Evolutionary conservation across 306 rosid genomes (phyloP).

Genomic region (Vigna hirtella): DNA sequence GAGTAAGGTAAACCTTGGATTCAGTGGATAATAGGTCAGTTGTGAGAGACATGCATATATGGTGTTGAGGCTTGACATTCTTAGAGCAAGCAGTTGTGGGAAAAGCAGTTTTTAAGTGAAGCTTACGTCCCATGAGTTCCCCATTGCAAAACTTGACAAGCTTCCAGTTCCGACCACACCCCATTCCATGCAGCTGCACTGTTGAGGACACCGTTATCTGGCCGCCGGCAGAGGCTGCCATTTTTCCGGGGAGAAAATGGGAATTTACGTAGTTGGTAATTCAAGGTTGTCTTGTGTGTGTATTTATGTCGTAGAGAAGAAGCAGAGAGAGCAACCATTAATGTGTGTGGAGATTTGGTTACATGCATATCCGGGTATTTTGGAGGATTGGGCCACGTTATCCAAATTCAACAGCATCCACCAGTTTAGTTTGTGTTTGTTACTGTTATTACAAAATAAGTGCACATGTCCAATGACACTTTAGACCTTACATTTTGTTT

Average conservation of each 20-base stretch:
- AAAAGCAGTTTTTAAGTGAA: constrained; percentile 8
- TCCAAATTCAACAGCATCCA: constrained; percentile 52
- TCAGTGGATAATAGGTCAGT: constrained; percentile 38
- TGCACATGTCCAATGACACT: constrained; percentile 27
- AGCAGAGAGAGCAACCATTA: not conserved
- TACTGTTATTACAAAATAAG: not conserved
- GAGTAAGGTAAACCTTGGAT: constrained; percentile 50
- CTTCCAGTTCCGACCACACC: constrained; percentile 28
- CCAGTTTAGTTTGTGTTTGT: constrained; percentile 35
- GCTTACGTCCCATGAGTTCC: constrained; percentile 48
- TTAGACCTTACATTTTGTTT: constrained; percentile 19
- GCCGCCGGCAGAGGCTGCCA: constrained; percentile 48
- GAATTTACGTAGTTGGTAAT: constrained; percentile 18
- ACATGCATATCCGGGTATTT: constrained; percentile 32
- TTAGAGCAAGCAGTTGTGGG: constrained; percentile 16
- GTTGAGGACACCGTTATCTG: constrained; percentile 49
- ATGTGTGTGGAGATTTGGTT: constrained; percentile 19
- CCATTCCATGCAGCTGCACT: constrained; percentile 32
- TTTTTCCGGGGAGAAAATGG: constrained; percentile 40
- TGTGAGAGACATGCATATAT: constrained; percentile 49
- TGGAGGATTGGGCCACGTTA: constrained; percentile 50
- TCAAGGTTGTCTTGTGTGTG: constrained; percentile 28
- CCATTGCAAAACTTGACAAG: constrained; percentile 47
- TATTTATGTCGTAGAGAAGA: constrained; percentile 33
- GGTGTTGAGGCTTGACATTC: constrained; percentile 21